phyloP scores from a whole-genome alignment of 768 basidiomycete species.

The Boletus coccyginus region DNA sequence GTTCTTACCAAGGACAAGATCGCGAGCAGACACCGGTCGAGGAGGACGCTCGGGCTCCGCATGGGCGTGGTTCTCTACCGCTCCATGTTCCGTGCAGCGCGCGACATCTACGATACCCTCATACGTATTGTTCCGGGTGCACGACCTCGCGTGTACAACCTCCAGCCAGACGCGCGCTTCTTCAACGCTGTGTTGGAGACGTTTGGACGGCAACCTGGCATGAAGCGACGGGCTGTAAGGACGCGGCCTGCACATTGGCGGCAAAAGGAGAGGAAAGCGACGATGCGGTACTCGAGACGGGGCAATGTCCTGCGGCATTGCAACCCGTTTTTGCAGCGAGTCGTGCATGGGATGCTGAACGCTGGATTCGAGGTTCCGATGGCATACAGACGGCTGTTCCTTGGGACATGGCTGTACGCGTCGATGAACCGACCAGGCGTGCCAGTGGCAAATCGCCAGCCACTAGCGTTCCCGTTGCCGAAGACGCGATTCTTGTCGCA shows the following conservation, averaged over 20 bases:
- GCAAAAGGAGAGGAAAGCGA: slow-evolving; percentile 29
- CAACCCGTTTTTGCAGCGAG: slow-evolving; percentile 36
- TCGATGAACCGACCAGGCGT: slow-evolving; percentile 15
- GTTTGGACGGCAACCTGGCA: slow-evolving; percentile 29
- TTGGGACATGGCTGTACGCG: slow-evolving; percentile 32
- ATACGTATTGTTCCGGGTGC: slow-evolving; percentile 20
- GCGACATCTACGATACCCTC: slow-evolving; percentile 25
- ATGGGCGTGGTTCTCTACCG: slow-evolving; percentile 34
- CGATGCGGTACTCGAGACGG: slow-evolving; percentile 23
- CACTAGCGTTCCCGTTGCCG: slow-evolving; percentile 25
- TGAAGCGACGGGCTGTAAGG: slow-evolving; percentile 15
- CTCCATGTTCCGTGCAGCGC: slow-evolving; percentile 35
- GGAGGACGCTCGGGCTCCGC: slow-evolving; percentile 29
- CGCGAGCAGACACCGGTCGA: slow-evolving; percentile 21
- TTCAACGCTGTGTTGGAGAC: slow-evolving; percentile 61
- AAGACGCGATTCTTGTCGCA: slow-evolving; percentile 23
- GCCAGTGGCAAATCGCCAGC: slow-evolving; percentile 21
- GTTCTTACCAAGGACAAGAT: slow-evolving; percentile 23
- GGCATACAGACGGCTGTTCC: slow-evolving; percentile 39
- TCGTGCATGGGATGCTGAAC: slow-evolving; percentile 38
- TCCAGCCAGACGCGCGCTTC: slow-evolving; percentile 59
- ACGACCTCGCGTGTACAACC: slow-evolving; percentile 33
- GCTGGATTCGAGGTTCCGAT: slow-evolving; percentile 41
- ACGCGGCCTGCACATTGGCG: slow-evolving; percentile 28
- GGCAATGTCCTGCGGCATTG: slow-evolving; percentile 26